Evolutionary conservation across 345 rosid genomes (phyloP).

Genomic region (Brassica juncea): DNA sequence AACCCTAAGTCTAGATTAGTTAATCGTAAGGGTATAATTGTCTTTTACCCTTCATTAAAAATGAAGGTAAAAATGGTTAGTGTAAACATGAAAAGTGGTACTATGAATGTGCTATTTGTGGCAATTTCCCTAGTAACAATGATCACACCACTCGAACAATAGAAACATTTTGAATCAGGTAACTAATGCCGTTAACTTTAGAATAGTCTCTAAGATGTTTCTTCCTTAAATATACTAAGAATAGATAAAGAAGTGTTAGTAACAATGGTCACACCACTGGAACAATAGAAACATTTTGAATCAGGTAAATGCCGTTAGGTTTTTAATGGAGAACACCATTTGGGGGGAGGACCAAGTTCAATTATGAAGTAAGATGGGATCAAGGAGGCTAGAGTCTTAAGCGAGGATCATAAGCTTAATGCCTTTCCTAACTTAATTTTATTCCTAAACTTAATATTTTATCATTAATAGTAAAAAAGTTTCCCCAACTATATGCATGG

Average conservation of each 20-base stretch:
- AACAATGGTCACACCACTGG: conserved; percentile 8
- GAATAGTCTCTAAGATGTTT: conserved; percentile 14
- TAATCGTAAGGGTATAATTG: too few species aligned
- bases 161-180: too few species aligned
- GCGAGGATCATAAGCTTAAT: conserved; percentile 62
- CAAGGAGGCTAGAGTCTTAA: conserved; percentile 63
- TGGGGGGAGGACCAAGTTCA: conserved; percentile 90
- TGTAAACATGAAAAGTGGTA: too few species aligned
- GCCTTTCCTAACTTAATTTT: too few species aligned
- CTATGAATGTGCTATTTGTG: too few species aligned
- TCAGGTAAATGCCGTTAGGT: conserved; percentile 57
- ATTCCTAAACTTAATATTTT: too few species aligned
- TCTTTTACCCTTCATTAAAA: too few species aligned
- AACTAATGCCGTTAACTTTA: not conserved
- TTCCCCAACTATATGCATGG: not conserved
- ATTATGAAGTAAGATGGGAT: conserved; percentile 88
- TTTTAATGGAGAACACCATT: conserved; percentile 82
- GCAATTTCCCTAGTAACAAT: too few species aligned
- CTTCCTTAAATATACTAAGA: not conserved
- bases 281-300: not conserved
- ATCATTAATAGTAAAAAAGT: too few species aligned
- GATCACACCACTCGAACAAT: too few species aligned
- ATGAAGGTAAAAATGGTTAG: too few species aligned
- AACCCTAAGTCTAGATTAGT: too few species aligned
- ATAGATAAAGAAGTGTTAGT: not conserved